Evolutionary conservation across 768 basidiomycete genomes (phyloP), one percentile per base, ranked within the genome.

Genomic region (Psilocybe sp.): DNA sequence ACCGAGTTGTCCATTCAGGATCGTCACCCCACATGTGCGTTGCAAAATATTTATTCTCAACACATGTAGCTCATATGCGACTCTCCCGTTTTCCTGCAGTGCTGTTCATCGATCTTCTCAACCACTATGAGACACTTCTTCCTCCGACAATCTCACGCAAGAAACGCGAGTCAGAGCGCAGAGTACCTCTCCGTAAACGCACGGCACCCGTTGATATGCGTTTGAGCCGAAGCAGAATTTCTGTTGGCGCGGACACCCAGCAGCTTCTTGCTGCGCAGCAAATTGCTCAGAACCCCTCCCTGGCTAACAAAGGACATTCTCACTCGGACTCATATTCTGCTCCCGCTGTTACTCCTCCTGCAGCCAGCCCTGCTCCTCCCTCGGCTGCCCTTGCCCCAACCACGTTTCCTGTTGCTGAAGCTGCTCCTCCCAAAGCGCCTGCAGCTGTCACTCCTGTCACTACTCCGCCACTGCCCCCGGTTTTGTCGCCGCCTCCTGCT

Each of bases 131-230:
- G 12, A 76, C 72, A 2, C 76, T 96, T 37, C 71, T 98, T 37
- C 92, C 93, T 0, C 83, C 88, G 0, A 84, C 91, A 1, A 84
- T 98, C 48, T 77, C 81, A 41, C 85, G 81, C 62, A 96, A 95
- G 74, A 90, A 87, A 60, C 84, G 85, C 18, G 92, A 95, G 60
- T 86, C 90, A 0, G 92, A 91, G 56, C 84, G 94, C 40, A 89
- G 85, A 52, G 75, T 89, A 40, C 94, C 91, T 11, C 62, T 84
- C 18, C 79, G 93, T 37, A 95, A 94, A 62, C 88, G 90, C 47
- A 96, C 94, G 2, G 87, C 88, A 0, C 85, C 86, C 0, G 71
- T 95, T 40, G 94, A 97, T 65, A 87, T 94, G 84, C 86, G 93
- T 41, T 76, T 92, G 65, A 92, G 86, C 56, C 78, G 93, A 54